A percentile compares a stretch with the other conserved stretches of the same genome.
These are phyloP conservation scores for Teratosphaeria gauchensis DNA, from an alignment of 2,329 filamentous ascomycete genomes.

Conservation along the genomic window DNA sequence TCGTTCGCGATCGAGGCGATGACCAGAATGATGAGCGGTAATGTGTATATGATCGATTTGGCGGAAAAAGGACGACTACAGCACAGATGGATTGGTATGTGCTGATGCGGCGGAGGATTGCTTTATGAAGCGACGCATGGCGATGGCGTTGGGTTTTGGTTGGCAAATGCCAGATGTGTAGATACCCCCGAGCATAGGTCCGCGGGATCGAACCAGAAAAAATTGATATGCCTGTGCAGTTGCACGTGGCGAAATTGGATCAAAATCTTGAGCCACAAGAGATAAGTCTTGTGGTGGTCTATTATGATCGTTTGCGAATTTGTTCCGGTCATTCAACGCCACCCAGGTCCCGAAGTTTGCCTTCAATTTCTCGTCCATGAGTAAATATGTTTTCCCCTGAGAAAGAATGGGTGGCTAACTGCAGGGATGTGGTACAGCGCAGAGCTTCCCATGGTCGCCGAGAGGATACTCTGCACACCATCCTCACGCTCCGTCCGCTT, in stretches of 20 bases:
- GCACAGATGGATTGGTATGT: not conserved
- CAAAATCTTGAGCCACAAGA: not conserved
- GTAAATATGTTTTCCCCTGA: too few relatives aligned
- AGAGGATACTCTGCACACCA: not conserved
- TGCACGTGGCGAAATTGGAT: not conserved
- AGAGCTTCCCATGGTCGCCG: not conserved
- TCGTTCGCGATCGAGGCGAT: conserved; percentile 11
- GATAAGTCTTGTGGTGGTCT: too few relatives aligned
- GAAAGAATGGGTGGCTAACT: too few relatives aligned
- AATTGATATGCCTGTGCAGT: not conserved
- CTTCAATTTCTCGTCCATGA: too few relatives aligned
- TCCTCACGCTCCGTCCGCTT: not conserved
- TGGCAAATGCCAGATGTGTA: not conserved
- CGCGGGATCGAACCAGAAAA: not conserved
- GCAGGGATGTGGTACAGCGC: too few relatives aligned
- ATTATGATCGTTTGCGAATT: too few relatives aligned
- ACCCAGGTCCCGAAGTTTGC: too few relatives aligned
- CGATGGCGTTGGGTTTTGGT: not conserved
- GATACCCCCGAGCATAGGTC: not conserved
- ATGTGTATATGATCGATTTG: not conserved
- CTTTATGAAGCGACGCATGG: not conserved
- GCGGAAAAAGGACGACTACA: not conserved
- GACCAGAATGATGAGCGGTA: not conserved
- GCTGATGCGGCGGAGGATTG: not conserved
- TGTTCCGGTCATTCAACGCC: too few relatives aligned